phyloP scores from a whole-genome alignment of 83 land plant genomes.

The Isoetes engelmannii region DNA sequence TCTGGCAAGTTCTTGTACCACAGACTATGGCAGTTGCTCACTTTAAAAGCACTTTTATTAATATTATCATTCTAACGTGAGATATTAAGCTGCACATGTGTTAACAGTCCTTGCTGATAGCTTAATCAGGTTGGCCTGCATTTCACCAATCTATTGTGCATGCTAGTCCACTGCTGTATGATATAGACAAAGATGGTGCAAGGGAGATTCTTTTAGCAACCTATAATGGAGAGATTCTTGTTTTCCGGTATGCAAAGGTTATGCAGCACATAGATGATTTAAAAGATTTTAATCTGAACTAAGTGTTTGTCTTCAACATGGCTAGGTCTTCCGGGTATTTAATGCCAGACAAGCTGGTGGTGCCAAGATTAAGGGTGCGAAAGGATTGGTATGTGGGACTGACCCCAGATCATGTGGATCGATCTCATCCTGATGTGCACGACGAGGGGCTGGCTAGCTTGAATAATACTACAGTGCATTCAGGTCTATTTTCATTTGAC shows the following conservation, averaged over 20 bases:
- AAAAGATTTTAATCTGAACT: neutral
- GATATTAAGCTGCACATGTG: neutral
- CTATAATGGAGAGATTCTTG: slow-evolving; percentile 85
- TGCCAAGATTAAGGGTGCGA: slow-evolving; percentile 70
- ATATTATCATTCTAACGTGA: too few relatives aligned
- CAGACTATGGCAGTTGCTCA: too few relatives aligned
- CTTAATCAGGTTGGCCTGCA: slow-evolving; percentile 80
- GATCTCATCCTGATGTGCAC: slow-evolving; percentile 91
- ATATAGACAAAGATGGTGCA: slow-evolving; percentile 93
- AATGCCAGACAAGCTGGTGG: slow-evolving; percentile 68
- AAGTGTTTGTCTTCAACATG: neutral
- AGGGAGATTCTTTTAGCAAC: slow-evolving; percentile 90
- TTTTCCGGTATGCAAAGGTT: slow-evolving; percentile 69
- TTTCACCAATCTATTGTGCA: slow-evolving; percentile 92
- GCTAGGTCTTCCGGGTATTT: slow-evolving; percentile 74
- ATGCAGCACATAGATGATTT: neutral
- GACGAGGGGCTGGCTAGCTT: slow-evolving; percentile 45
- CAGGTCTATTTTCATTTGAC: too few relatives aligned
- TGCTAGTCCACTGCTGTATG: slow-evolving; percentile 83
- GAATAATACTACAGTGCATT: too few relatives aligned
- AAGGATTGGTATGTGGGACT: slow-evolving; percentile 96
- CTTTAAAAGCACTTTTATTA: too few relatives aligned
- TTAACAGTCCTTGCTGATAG: neutral
- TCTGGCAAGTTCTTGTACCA: too few relatives aligned
- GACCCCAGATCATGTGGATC: slow-evolving; percentile 73